phyloP scores from a whole-genome alignment of 2,329 filamentous ascomycete species.

The Aspergillus sp. region DNA sequence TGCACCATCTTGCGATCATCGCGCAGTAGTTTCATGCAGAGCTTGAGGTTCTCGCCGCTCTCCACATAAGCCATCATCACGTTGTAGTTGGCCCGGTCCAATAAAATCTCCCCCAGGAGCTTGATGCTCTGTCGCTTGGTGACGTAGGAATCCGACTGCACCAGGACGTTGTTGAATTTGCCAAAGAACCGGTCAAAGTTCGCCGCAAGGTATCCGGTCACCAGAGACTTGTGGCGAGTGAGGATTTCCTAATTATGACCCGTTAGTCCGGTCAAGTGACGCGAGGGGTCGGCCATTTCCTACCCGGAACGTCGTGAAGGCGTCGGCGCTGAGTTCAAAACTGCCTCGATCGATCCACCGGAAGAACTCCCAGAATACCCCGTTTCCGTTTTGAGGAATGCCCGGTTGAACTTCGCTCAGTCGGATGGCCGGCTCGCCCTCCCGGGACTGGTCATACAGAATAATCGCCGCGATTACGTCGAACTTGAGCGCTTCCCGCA shows the following conservation, averaged over 20 bases:
- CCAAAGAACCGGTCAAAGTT: slow-evolving; percentile 95
- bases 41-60: slow-evolving; percentile 90
- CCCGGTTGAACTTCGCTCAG: slow-evolving; percentile 76
- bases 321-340: slow-evolving; percentile 95
- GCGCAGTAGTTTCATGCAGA: slow-evolving; percentile 94
- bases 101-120: slow-evolving; percentile 86
- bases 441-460: slow-evolving; percentile 82
- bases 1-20: slow-evolving; percentile 99
- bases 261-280: neutral
- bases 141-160: slow-evolving; percentile 93
- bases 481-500: slow-evolving; percentile 86
- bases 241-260: slow-evolving; percentile 69
- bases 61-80: slow-evolving; percentile 98
- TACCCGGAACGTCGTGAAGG: slow-evolving; percentile 95
- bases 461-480: slow-evolving; percentile 89
- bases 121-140: slow-evolving; percentile 99
- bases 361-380: slow-evolving; percentile 96
- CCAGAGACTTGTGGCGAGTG: slow-evolving; percentile 88
- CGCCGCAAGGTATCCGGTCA: slow-evolving; percentile 79
- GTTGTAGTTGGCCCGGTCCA: slow-evolving; percentile 94
- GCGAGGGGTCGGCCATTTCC: slow-evolving; percentile 21
- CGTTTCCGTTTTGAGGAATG: slow-evolving; percentile 71
- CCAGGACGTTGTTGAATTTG: slow-evolving; percentile 80
- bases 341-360: slow-evolving; percentile 95
- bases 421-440: slow-evolving; percentile 72